Evolutionary conservation across 2,329 filamentous ascomycete genomes (phyloP).

Genomic region (Apiospora arundinis): DNA sequence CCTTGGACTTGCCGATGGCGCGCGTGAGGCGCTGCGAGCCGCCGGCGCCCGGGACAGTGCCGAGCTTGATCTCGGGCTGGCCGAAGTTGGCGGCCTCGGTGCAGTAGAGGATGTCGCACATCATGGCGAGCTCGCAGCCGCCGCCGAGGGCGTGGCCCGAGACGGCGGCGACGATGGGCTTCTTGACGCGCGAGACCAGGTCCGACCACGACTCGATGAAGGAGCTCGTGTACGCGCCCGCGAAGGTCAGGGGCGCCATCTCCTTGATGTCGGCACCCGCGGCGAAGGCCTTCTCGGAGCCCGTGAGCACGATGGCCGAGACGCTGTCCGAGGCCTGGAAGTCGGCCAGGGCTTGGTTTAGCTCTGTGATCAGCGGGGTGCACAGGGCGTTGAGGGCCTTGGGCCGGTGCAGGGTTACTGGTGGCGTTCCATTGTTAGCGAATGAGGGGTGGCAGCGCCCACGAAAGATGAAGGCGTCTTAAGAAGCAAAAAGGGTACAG

Average conservation of each 20-base stretch:
- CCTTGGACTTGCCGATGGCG: conserved; percentile 81
- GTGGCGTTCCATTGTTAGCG: conserved; percentile 44
- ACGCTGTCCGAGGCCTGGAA: conserved; percentile 75
- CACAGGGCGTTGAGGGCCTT: conserved; percentile 95
- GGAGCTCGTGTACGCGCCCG: conserved; percentile 82
- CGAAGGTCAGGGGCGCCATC: conserved; percentile 92
- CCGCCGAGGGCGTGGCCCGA: conserved; percentile 94
- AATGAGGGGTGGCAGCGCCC: not conserved
- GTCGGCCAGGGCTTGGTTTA: conserved; percentile 77
- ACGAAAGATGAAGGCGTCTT: not conserved
- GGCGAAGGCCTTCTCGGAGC: conserved; percentile 88
- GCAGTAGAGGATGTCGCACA: conserved; percentile 96
- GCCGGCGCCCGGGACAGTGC: conserved; percentile 89
- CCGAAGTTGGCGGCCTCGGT: conserved; percentile 87
- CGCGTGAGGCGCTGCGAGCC: conserved; percentile 88
- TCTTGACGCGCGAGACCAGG: conserved; percentile 84
- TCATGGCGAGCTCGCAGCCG: conserved; percentile 95
- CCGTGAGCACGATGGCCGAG: conserved; percentile 83
- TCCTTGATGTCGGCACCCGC: conserved; percentile 99
- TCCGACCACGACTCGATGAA: conserved; percentile 97
- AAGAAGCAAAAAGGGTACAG: not conserved
- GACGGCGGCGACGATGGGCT: conserved; percentile 92
- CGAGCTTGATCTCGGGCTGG: conserved; percentile 96
- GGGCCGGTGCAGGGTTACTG: conserved; percentile 91
- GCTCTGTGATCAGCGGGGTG: conserved; percentile 87